These are phyloP conservation scores for Amanita rubescens DNA, from an alignment of 768 basidiomycete species.

Conservation along the genomic window DNA sequence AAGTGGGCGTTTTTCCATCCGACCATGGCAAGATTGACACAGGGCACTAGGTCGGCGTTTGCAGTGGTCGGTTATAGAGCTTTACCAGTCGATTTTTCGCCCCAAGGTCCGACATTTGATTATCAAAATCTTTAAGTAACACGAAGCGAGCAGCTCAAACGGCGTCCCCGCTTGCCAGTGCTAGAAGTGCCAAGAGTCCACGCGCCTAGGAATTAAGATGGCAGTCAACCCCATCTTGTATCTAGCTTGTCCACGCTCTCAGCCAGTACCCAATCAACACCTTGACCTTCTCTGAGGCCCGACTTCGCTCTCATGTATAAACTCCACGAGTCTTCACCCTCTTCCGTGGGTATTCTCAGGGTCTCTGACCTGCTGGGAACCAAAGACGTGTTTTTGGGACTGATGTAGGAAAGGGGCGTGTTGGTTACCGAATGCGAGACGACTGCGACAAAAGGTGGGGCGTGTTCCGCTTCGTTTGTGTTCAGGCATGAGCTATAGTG, in stretches of 20 bases:
- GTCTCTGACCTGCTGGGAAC: background rate
- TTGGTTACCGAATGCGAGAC: constrained; percentile 4
- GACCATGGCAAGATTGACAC: no score
- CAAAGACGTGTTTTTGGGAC: constrained; percentile 1
- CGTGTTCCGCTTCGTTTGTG: background rate
- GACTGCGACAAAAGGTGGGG: constrained; percentile 4
- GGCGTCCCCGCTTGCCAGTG: background rate
- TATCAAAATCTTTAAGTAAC: no score
- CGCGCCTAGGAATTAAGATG: background rate
- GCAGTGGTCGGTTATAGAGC: no score
- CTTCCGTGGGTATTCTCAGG: constrained; percentile 2
- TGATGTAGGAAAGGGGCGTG: constrained; percentile 8
- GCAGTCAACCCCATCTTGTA: constrained; percentile 22
- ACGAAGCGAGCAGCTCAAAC: background rate
- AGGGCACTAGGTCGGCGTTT: background rate
- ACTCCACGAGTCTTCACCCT: constrained; percentile 8
- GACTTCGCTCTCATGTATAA: background rate
- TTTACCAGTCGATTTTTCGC: no score
- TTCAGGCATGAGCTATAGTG: constrained; percentile 1
- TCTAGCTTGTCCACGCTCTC: constrained; percentile 23
- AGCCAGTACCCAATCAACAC: constrained; percentile 10
- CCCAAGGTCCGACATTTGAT: no score
- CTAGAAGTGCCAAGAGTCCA: background rate
- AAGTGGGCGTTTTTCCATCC: no score
- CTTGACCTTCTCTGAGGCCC: background rate